These are phyloP conservation scores for Penicillium steckii DNA, from an alignment of 495 filamentous ascomycete genomes.

Conservation along the genomic window DNA sequence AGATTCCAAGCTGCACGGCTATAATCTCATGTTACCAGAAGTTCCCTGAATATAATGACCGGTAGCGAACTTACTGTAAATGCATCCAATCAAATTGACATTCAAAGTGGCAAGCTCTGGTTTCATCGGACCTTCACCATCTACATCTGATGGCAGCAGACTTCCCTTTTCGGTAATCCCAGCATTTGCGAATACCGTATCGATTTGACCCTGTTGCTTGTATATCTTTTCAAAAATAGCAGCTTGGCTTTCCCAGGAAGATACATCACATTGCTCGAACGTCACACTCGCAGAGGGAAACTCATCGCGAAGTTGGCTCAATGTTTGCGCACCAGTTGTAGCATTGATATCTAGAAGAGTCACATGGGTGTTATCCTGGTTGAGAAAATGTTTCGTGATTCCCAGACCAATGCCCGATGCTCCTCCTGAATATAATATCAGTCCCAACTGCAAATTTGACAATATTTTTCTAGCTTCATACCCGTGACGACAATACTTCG, in stretches of 20 bases:
- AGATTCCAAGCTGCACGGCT: constrained; percentile 50
- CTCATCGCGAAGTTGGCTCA: constrained; percentile 30
- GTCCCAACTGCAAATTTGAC: background rate
- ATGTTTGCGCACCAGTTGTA: constrained; percentile 24
- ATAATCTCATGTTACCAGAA: background rate
- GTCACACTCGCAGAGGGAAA: constrained; percentile 33
- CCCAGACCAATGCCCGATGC: constrained; percentile 54
- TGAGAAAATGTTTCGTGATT: constrained; percentile 47
- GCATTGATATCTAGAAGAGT: constrained; percentile 53
- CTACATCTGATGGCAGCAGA: constrained; percentile 24
- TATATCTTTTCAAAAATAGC: constrained; percentile 42
- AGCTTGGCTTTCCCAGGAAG: constrained; percentile 48
- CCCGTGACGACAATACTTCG: constrained; percentile 29
- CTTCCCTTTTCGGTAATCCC: constrained; percentile 49
- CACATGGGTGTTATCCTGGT: constrained; percentile 40
- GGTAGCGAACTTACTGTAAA: constrained; percentile 46
- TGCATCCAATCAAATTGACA: constrained; percentile 46
- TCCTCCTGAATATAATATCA: constrained; percentile 37
- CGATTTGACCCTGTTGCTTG: constrained; percentile 35
- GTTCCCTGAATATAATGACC: too few species aligned
- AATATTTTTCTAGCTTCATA: constrained; percentile 1
- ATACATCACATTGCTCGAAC: constrained; percentile 48
- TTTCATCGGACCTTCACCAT: constrained; percentile 24
- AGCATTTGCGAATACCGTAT: constrained; percentile 57
- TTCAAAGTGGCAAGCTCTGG: constrained; percentile 42